Conservation (phyloP, 2,329 filamentous ascomycete genomes). For the Calonectria crousiana region DNA sequence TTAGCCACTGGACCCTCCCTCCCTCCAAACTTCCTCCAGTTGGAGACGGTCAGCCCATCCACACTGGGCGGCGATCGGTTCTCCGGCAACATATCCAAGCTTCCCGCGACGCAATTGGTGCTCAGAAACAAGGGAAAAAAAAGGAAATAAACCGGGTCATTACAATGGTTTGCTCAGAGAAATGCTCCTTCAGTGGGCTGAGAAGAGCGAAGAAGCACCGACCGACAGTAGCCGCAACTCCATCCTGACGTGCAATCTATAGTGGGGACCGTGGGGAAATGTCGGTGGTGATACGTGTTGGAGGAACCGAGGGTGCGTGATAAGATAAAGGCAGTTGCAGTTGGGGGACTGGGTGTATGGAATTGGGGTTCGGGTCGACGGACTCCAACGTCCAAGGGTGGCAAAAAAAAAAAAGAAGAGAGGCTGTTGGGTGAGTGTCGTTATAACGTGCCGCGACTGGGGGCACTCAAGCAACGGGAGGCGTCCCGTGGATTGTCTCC, state of each 20-base stretch:
- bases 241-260: background rate
- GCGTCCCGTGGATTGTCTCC: background rate
- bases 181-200: background rate
- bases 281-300: background rate
- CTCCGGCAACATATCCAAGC: background rate
- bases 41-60: background rate
- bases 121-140: background rate
- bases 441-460: background rate
- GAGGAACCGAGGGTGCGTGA: conserved; percentile 1
- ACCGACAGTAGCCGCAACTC: background rate
- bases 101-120: background rate
- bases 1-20: background rate
- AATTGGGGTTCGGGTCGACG: background rate
- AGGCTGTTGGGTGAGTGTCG: background rate
- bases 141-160: background rate
- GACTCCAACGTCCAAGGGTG: background rate
- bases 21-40: background rate
- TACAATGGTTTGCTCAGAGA: background rate
- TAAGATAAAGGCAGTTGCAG: background rate
- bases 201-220: background rate
- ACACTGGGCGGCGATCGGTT: background rate
- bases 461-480: background rate
- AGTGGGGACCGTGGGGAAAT: background rate
- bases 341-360: background rate
- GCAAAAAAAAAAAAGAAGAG: background rate